Base-by-base conservation (phyloP, 768 basidiomycete species). In the Psilocybe cubensis region DNA sequence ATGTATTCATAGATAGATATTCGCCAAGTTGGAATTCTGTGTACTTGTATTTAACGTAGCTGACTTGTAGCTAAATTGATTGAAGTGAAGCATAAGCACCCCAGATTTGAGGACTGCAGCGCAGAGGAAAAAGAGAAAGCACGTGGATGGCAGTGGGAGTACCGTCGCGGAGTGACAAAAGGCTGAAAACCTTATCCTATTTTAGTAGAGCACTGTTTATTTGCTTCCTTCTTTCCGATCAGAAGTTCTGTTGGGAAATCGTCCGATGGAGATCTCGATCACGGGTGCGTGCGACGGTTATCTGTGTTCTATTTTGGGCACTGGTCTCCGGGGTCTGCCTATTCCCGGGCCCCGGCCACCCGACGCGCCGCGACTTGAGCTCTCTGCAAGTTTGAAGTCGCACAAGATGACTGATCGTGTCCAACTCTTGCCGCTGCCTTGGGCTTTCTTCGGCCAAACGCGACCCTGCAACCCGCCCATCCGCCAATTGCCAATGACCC, bases 191-290 rank as follows among this genome's bases (percentile, higher is more conserved):
- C 55, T 48, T 49, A 56, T 56, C 55, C 47, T 41, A 12, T 49
- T 56, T 56, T 49, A 47, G 54, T 35, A 47, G 24, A 35, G 21
- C 29, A 38, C 27, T 56, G 54, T 56, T 56, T 21, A 25, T 44
- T 44, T 44, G 42, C 42, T 44, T 44, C 42, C 42, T 44, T 44
- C 42, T 21, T 74, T 73, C 73, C 74, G 74, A 76, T 76, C 75
- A 75, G 75, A 76, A 73, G 66, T 76, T 75, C 74, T 72, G 70
- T 74, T 70, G 71, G 61, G 54, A 66, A 69, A 69, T 66, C 61
- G 66, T 67, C 31, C 40, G 57, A 62, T 62, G 52, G 44, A 23
- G 56, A 56, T 68, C 65, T 69, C 61, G 67, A 69, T 70, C 65
- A 52, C 14, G 35, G 12, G 35, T 38, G 11, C n/a, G 12, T 17